Percentiles rank a stretch among this genome's conserved stretches.
Evolutionary conservation across 1,284 basidiomycete species (phyloP).

Genomic region (Trametes sp.): DNA sequence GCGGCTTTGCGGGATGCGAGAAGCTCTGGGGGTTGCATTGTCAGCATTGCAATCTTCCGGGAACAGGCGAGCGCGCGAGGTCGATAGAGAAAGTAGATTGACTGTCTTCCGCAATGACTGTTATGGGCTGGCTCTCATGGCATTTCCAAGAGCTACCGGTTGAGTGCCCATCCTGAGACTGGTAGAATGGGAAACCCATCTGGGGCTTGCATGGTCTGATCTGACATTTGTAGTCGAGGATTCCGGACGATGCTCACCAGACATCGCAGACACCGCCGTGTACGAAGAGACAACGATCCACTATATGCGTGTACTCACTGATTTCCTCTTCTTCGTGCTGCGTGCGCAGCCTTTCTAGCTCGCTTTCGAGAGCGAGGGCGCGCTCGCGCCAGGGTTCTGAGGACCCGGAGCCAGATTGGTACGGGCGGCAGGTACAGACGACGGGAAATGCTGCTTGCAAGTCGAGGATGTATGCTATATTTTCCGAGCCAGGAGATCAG

Average conservation of each 20-base stretch:
- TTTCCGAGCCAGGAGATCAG: neutral
- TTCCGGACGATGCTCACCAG: neutral
- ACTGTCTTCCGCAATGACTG: no score
- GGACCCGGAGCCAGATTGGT: neutral
- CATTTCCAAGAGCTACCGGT: no score
- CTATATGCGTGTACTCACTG: slow-evolving; percentile 44
- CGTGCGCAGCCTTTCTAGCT: slow-evolving; percentile 46
- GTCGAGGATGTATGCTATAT: slow-evolving; percentile 54
- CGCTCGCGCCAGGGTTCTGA: slow-evolving; percentile 53
- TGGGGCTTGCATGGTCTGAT: no score
- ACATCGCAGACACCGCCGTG: neutral
- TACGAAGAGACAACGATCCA: neutral
- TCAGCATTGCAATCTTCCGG: slow-evolving; percentile 7
- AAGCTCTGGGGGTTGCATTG: slow-evolving; percentile 19
- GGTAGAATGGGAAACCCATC: no score
- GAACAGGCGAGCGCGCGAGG: neutral
- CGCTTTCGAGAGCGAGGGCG: slow-evolving; percentile 54
- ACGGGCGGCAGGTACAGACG: slow-evolving; percentile 20
- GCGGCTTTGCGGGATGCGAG: slow-evolving; percentile 28
- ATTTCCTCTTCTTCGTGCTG: slow-evolving; percentile 51
- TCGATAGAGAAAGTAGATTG: no score
- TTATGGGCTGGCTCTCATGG: no score
- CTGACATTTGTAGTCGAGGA: neutral
- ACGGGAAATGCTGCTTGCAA: slow-evolving; percentile 48
- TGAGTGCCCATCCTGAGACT: no score